A percentile compares a stretch with the other conserved stretches of the same genome.
Conservation (phyloP, 2,329 filamentous ascomycete species). For the Aspergillus sp. region DNA sequence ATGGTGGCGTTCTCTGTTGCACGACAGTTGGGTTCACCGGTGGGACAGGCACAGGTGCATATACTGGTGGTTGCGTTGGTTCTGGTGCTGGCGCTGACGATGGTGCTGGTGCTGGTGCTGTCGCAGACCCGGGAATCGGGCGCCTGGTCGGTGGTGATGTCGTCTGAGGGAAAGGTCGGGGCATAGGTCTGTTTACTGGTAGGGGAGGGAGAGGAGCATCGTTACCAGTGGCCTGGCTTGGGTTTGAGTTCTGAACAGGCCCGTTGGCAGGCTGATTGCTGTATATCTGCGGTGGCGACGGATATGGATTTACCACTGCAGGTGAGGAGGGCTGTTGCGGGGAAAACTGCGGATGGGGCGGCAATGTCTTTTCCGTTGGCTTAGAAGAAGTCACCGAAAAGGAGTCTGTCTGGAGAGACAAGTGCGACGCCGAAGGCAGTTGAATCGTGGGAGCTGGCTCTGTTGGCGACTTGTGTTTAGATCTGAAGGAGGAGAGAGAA, state of each 20-base stretch:
- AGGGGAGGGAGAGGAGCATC: not conserved
- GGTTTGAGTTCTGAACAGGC: not conserved
- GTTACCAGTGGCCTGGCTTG: not conserved
- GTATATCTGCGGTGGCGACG: slow-evolving; percentile 3
- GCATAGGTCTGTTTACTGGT: not conserved
- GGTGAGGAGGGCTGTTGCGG: slow-evolving; percentile 7
- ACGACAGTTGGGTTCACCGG: not conserved
- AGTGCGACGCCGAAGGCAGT: slow-evolving; percentile 9
- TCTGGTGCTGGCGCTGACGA: not conserved
- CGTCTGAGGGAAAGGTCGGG: slow-evolving; percentile 1
- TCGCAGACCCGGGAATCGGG: not conserved
- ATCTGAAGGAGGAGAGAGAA: slow-evolving; percentile 33
- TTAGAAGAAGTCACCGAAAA: slow-evolving; percentile 13
- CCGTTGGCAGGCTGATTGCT: not conserved
- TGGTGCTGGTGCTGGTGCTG: not conserved
- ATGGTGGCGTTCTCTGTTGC: slow-evolving; percentile 14
- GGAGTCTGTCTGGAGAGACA: not conserved
- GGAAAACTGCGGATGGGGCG: slow-evolving; percentile 23
- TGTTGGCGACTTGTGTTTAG: slow-evolving; percentile 25
- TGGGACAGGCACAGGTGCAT: not conserved
- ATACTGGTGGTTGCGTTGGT: not conserved
- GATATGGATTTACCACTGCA: slow-evolving; percentile 13
- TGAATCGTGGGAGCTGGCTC: slow-evolving; percentile 9
- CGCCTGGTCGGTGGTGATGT: not conserved
- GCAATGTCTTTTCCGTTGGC: slow-evolving; percentile 28